These are phyloP conservation scores for Antarctomyces pellizariae DNA, from an alignment of 495 filamentous ascomycete species.

Conservation along the genomic window DNA sequence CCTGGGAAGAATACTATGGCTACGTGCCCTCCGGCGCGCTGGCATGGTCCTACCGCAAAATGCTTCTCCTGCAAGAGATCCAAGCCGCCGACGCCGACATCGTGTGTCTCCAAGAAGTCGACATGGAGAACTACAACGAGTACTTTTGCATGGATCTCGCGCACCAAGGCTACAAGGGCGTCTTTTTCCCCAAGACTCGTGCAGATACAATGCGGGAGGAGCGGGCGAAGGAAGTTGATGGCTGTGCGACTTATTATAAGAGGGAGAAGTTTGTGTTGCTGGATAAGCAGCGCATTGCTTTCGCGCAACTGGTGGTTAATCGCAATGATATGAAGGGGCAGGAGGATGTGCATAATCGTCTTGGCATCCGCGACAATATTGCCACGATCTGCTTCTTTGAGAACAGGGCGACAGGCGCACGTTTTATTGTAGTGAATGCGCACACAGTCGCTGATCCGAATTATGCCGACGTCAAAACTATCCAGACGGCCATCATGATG, in stretches of 20 bases:
- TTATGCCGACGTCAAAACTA: conserved; percentile 78
- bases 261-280: conserved; percentile 72
- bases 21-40: conserved; percentile 62
- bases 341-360: conserved; percentile 87
- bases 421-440: conserved; percentile 77
- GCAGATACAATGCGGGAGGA: conserved; percentile 77
- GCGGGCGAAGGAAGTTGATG: conserved; percentile 70
- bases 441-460: conserved; percentile 87
- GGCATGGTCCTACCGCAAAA: conserved; percentile 64
- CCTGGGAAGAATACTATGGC: conserved; percentile 61
- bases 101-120: conserved; percentile 80
- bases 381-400: conserved; percentile 77
- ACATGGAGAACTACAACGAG: conserved; percentile 70
- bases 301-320: conserved; percentile 75
- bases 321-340: conserved; percentile 85
- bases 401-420: conserved; percentile 63
- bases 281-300: conserved; percentile 82
- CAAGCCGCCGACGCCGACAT: conserved; percentile 61
- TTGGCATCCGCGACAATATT: conserved; percentile 98
- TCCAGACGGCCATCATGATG: conserved; percentile 91
- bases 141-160: conserved; percentile 67
- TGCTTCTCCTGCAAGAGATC: conserved; percentile 61
- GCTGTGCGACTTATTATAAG: conserved; percentile 93
- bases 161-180: conserved; percentile 70
- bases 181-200: conserved; percentile 70